A percentile compares a stretch with the other conserved stretches of the same genome.
Evolutionary conservation across 305 asterid genomes (phyloP).

Genomic region (Plantago lanceolata): DNA sequence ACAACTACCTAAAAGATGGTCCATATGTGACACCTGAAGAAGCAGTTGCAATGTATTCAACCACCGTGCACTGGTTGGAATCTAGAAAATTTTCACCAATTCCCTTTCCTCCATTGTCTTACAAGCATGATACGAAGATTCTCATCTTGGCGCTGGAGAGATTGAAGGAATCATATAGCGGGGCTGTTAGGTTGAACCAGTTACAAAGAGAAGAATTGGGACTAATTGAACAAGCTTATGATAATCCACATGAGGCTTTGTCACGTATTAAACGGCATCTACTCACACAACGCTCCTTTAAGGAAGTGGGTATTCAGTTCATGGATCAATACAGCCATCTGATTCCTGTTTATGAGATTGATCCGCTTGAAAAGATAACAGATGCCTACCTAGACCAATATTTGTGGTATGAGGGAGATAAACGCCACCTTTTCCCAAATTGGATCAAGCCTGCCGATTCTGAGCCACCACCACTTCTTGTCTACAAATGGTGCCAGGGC

Average conservation of each 20-base stretch:
- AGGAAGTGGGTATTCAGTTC: constrained; percentile 97
- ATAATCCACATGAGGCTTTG: constrained; percentile 96
- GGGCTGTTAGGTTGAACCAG: constrained; percentile 94
- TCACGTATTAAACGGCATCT: constrained; percentile 96
- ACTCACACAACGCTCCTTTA: constrained; percentile 97
- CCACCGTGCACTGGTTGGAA: constrained; percentile 99
- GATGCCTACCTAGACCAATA: constrained; percentile 98
- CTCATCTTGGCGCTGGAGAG: constrained; percentile 97
- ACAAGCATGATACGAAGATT: constrained; percentile 96
- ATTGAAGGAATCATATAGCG: constrained; percentile 96
- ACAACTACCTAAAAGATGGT: constrained; percentile 92
- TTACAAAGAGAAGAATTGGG: constrained; percentile 96
- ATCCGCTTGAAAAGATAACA: constrained; percentile 96
- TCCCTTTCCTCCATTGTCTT: constrained; percentile 95
- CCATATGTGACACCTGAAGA: constrained; percentile 99
- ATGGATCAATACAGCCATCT: constrained; percentile 96
- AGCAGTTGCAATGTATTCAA: constrained; percentile 97
- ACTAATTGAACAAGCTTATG: constrained; percentile 97
- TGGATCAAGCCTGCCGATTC: constrained; percentile 99
- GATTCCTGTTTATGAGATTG: constrained; percentile 98
- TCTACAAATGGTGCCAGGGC: constrained; percentile 99
- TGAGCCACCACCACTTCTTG: constrained; percentile 97
- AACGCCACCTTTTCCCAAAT: constrained; percentile 93
- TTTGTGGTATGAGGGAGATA: constrained; percentile 98
- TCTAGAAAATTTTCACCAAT: constrained; percentile 96